Percentiles rank a stretch among this genome's conserved stretches.
These are phyloP conservation scores for Sonneratia alba DNA, from an alignment of 345 rosid genomes.

Conservation along the genomic window DNA sequence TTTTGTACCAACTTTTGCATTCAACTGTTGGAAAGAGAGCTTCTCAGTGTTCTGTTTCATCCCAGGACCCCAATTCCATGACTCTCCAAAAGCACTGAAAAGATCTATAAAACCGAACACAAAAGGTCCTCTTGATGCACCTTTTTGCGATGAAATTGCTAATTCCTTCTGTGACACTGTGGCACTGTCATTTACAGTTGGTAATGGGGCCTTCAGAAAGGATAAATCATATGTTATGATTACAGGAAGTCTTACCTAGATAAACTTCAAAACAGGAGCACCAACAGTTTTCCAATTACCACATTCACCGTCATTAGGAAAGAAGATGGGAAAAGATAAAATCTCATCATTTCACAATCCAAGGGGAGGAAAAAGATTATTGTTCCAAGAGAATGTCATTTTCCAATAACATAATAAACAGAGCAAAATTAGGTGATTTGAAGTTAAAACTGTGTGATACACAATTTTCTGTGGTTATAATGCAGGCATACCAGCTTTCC, in stretches of 20 bases:
- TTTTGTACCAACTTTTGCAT: constrained; percentile 27
- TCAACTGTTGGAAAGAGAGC: constrained; percentile 37
- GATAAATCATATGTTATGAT: neutral
- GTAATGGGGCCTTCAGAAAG: constrained; percentile 33
- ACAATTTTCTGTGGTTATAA: neutral
- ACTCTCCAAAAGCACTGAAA: constrained; percentile 74
- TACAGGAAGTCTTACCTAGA: neutral
- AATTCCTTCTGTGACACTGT: constrained; percentile 32
- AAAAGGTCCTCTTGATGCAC: constrained; percentile 45
- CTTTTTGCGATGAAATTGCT: constrained; percentile 35
- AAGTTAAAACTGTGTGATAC: neutral
- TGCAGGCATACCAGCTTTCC: constrained; percentile 46
- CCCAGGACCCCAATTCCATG: constrained; percentile 63
- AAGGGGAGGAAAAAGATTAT: neutral
- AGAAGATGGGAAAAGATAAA: neutral
- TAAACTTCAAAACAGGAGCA: neutral
- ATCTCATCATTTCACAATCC: neutral
- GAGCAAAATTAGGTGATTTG: neutral
- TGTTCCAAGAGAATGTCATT: neutral
- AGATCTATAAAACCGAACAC: constrained; percentile 84
- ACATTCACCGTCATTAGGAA: neutral
- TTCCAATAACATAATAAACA: neutral
- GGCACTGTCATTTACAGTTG: constrained; percentile 26
- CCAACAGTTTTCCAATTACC: neutral
- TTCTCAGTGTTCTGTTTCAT: constrained; percentile 50